Conservation (phyloP, 2,329 filamentous ascomycete genomes). For the Trichoderma atroviride region DNA sequence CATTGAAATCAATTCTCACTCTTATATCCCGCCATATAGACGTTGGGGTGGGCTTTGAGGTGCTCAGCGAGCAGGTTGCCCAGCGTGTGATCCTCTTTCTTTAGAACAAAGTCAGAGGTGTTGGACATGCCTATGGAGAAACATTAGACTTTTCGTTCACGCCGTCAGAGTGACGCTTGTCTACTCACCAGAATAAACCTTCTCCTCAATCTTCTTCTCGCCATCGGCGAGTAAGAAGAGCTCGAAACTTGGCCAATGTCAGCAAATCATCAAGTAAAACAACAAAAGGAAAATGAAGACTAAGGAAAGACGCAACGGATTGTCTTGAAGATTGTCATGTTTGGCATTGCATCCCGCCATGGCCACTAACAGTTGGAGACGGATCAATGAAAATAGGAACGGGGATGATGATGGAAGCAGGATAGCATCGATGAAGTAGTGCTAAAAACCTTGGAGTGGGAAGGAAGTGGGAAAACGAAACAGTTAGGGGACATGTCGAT, state of each 20-base stretch:
- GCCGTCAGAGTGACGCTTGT: neutral
- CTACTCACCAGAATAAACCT: constrained; percentile 80
- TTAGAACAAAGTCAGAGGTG: constrained; percentile 91
- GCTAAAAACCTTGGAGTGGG: neutral
- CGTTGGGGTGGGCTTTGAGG: constrained; percentile 79
- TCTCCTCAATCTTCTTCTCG: constrained; percentile 91
- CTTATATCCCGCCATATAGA: constrained; percentile 92
- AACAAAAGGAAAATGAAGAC: neutral
- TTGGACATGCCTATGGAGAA: constrained; percentile 73
- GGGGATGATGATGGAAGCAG: neutral
- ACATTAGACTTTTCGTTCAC: constrained; percentile 3
- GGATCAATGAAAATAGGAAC: neutral
- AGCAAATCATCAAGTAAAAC: constrained; percentile 28
- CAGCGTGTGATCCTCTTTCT: constrained; percentile 96
- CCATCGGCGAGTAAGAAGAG: constrained; percentile 84
- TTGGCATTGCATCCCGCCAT: constrained; percentile 45
- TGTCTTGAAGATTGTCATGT: constrained; percentile 45
- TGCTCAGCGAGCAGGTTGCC: constrained; percentile 87
- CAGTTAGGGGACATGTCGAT: neutral
- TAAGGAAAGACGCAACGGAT: constrained; percentile 38
- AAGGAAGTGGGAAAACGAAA: neutral
- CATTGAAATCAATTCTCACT: constrained; percentile 50
- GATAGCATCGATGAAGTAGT: neutral
- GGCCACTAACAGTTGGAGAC: constrained; percentile 18
- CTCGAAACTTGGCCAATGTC: constrained; percentile 70